Percentiles rank a stretch among this genome's conserved stretches.
These are phyloP conservation scores for Hydnomerulius pinastri DNA, from an alignment of 768 basidiomycete genomes.

Conservation along the genomic window DNA sequence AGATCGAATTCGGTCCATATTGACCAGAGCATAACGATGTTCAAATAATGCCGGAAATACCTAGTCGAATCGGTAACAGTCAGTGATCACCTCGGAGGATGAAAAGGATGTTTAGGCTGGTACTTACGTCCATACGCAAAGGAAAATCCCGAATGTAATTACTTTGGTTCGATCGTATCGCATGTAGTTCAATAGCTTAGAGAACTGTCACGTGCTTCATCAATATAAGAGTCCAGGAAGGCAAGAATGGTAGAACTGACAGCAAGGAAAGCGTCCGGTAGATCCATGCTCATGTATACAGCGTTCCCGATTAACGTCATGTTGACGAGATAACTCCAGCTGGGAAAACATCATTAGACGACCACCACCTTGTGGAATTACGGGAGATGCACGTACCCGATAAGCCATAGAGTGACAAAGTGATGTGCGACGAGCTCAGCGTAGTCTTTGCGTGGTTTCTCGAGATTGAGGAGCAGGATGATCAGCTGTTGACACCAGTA, in stretches of 20 bases:
- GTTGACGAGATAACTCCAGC: slow-evolving; percentile 84
- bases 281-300: slow-evolving; percentile 95
- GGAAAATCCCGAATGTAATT: slow-evolving; percentile 62
- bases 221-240: not conserved
- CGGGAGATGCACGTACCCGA: slow-evolving; percentile 83
- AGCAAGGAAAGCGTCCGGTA: slow-evolving; percentile 87
- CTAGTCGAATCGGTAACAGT: slow-evolving; percentile 42
- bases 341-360: slow-evolving; percentile 29
- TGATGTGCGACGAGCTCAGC: slow-evolving; percentile 87
- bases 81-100: not conserved
- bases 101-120: not conserved
- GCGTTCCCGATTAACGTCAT: slow-evolving; percentile 88
- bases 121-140: slow-evolving; percentile 82
- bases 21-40: slow-evolving; percentile 83
- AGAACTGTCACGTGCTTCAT: slow-evolving; percentile 49
- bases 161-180: slow-evolving; percentile 64
- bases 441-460: slow-evolving; percentile 95
- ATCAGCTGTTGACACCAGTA: slow-evolving; percentile 96
- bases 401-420: slow-evolving; percentile 90
- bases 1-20: slow-evolving; percentile 79
- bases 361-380: too few species aligned
- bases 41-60: slow-evolving; percentile 93
- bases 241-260: slow-evolving; percentile 42
- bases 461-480: slow-evolving; percentile 79
- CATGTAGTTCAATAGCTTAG: slow-evolving; percentile 89